Evolutionary conservation across 2,329 filamentous ascomycete species (phyloP).

Genomic region (Talaromyces sp.): DNA sequence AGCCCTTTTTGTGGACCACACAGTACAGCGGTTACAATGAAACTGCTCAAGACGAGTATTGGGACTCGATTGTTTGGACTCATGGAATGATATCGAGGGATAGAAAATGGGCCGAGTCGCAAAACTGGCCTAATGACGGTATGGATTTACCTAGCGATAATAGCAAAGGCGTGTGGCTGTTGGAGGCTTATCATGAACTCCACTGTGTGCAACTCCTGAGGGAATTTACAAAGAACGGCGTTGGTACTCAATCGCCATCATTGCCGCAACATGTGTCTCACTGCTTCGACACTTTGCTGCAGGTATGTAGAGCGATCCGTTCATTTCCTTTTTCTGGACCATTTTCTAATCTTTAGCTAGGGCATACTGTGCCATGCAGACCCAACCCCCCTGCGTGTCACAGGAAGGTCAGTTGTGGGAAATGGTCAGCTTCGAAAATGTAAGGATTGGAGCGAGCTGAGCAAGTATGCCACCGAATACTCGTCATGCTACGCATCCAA

Average conservation of each 20-base stretch:
- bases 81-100: background rate
- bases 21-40: background rate
- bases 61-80: background rate
- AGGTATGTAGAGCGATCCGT: background rate
- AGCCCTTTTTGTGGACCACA: conserved; percentile 1
- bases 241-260: background rate
- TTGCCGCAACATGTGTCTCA: background rate
- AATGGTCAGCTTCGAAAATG: background rate
- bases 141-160: background rate
- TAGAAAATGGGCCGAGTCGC: background rate
- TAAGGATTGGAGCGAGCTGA: background rate
- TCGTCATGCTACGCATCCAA: conserved; percentile 17
- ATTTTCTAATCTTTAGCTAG: background rate
- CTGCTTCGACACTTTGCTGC: background rate
- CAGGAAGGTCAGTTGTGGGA: background rate
- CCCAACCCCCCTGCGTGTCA: background rate
- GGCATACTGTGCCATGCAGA: background rate
- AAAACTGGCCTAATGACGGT: conserved; percentile 1
- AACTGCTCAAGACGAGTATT: background rate
- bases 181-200: background rate
- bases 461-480: background rate
- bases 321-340: too few species aligned
- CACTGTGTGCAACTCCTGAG: background rate
- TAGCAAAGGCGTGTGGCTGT: background rate
- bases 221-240: background rate